Evolutionary conservation across 768 basidiomycete genomes (phyloP).

Genomic region (Lepiota venenata): DNA sequence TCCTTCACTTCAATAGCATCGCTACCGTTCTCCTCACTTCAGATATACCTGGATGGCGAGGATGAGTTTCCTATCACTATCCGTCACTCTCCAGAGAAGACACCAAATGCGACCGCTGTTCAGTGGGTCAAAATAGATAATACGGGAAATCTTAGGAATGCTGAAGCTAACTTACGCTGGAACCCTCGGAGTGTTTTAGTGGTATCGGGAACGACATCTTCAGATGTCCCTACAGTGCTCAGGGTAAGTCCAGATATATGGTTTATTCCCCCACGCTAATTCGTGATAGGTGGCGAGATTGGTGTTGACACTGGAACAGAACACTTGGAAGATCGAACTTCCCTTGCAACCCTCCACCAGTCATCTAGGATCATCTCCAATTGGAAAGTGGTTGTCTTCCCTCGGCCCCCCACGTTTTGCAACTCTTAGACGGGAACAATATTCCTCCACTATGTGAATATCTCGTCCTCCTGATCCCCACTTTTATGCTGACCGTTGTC

Average conservation of each 20-base stretch:
- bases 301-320: conserved; percentile 51
- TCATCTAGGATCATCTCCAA: conserved; percentile 30
- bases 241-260: conserved; percentile 39
- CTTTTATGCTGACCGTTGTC: neutral
- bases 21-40: conserved; percentile 59
- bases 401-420: conserved; percentile 51
- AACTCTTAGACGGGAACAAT: conserved; percentile 44
- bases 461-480: neutral
- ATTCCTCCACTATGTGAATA: conserved; percentile 46
- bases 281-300: conserved; percentile 42
- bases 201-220: conserved; percentile 56
- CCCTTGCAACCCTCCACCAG: conserved; percentile 42
- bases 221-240: conserved; percentile 45
- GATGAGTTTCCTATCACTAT: conserved; percentile 46
- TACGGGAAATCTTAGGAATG: neutral
- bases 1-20: conserved; percentile 42
- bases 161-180: conserved; percentile 55
- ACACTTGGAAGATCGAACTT: conserved; percentile 66
- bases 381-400: conserved; percentile 55
- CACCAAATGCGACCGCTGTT: conserved; percentile 21
- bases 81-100: conserved; percentile 31
- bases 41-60: conserved; percentile 52
- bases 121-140: conserved; percentile 29
- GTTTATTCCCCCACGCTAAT: neutral
- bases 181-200: conserved; percentile 46